phyloP scores from a whole-genome alignment of 1,284 basidiomycete species.

The Rhodotorula sp. region DNA sequence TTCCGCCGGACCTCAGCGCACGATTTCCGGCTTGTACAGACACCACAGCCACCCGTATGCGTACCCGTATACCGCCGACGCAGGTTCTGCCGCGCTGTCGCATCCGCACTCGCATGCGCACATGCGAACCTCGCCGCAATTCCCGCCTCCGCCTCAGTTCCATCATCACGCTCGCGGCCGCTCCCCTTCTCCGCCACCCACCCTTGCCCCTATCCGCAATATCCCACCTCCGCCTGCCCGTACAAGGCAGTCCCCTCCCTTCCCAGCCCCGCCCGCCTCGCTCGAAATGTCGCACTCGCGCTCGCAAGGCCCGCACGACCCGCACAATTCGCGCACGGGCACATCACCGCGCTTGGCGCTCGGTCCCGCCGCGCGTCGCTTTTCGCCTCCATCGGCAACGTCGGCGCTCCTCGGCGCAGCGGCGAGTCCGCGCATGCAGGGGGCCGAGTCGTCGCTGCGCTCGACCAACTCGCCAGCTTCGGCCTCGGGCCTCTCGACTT shows the following conservation, averaged over 20 bases:
- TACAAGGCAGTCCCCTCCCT: too few species aligned
- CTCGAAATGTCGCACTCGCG: too few species aligned
- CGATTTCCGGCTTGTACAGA: background rate
- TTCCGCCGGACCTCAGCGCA: background rate
- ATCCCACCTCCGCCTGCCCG: background rate
- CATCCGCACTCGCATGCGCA: background rate
- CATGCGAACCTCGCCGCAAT: background rate
- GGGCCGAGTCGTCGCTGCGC: background rate
- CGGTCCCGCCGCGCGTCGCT: background rate
- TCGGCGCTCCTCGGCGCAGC: background rate
- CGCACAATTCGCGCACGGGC: too few species aligned
- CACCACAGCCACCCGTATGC: background rate
- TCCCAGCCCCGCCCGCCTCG: too few species aligned
- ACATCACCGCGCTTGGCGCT: too few species aligned
- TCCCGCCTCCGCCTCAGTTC: background rate
- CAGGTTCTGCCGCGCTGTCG: too few species aligned
- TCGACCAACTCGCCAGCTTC: background rate
- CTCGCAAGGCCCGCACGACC: too few species aligned
- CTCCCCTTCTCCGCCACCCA: constrained; percentile 5
- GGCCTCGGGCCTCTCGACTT: too few species aligned
- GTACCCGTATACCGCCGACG: background rate
- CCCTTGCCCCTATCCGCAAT: constrained; percentile 19
- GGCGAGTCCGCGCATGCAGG: background rate
- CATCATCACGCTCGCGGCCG: background rate
- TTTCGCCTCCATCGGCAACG: background rate